Evolutionary conservation across 805 yeast genomes (phyloP), one percentile per base, ranked within the genome.

Genomic region (Monosporozyma servazzii): DNA sequence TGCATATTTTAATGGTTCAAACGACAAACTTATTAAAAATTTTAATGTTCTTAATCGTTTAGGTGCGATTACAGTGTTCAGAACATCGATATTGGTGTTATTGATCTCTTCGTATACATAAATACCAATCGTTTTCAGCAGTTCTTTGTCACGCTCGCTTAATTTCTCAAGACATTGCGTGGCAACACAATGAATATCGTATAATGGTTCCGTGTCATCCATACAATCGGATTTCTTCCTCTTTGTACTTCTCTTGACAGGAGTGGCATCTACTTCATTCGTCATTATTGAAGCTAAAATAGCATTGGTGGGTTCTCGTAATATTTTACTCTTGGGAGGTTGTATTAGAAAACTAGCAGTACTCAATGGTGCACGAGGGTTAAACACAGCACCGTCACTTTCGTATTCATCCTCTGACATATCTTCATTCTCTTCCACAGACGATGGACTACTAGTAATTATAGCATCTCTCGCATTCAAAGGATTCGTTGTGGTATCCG

Each of bases 21-120:
- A 73, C 48, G 88, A 79, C 48, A 89, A 68, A 23, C 90, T 81
- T 42, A 78, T 76, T 49, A 91, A 73, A 60, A 91, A 90, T 67
- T 91, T 91, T 54, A 86, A 95, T 0, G 98, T 90, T 57, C 96
- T 73, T 57, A 86, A 63, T 17, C 86, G 74, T 54, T 80, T 80
- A 1, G 96, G 96, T 0, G 96, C 90, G 10, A 90, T 78, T 7
- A 86, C 70, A 0, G 78, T 64, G 58, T 79, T 77, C 17, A 49
- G 20, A 39, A 47, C 72, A 64, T 43, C 71, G 73, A 11, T 46
- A 36, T 8, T 39, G 1, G 25, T 23, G 15, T 53, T 47, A 13
- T 51, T 51, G 11, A 74, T 64, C 15, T 68, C 68, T 13, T 68
- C 64, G 4, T 68, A 66, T 7, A 86, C 67, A 20, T 67, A 66